Evolutionary conservation across 2,329 filamentous ascomycete genomes (phyloP).

Genomic region (Rhinocladiella mackenziei): DNA sequence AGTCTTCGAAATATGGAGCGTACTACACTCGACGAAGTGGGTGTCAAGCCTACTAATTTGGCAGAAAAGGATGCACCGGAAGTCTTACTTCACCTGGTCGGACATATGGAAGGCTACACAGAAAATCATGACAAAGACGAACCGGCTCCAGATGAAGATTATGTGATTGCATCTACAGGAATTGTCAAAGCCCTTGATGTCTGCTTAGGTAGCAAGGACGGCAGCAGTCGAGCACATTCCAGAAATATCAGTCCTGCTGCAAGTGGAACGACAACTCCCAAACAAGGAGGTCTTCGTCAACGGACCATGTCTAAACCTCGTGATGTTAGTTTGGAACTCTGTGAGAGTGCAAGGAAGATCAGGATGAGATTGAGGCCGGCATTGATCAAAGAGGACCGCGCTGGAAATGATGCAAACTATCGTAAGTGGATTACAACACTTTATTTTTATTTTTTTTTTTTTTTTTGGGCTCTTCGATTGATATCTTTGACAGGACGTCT

Average conservation of each 20-base stretch:
- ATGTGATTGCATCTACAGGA: conserved; percentile 91
- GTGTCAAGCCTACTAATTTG: conserved; percentile 46
- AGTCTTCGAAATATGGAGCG: conserved; percentile 87
- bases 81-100: conserved; percentile 81
- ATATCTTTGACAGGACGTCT: conserved; percentile 59
- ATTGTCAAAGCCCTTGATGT: conserved; percentile 92
- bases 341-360: conserved; percentile 86
- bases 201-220: conserved; percentile 75
- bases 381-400: conserved; percentile 67
- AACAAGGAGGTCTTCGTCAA: conserved; percentile 45
- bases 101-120: conserved; percentile 56
- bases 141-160: conserved; percentile 80
- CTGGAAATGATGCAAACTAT: conserved; percentile 70
- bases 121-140: conserved; percentile 58
- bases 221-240: conserved; percentile 39
- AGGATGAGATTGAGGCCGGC: conserved; percentile 77
- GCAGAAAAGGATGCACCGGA: conserved; percentile 65
- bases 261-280: conserved; percentile 54
- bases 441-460: conserved; percentile 1
- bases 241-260: conserved; percentile 40
- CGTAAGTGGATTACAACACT: conserved; percentile 58
- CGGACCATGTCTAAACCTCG: conserved; percentile 64
- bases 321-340: conserved; percentile 87
- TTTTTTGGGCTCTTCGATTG: conserved; percentile 13
- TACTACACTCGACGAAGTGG: conserved; percentile 61